Percentiles rank a stretch among this genome's conserved stretches.
These are phyloP conservation scores for Curvularia sp. DNA, from an alignment of 2,329 filamentous ascomycete species.

Conservation along the genomic window DNA sequence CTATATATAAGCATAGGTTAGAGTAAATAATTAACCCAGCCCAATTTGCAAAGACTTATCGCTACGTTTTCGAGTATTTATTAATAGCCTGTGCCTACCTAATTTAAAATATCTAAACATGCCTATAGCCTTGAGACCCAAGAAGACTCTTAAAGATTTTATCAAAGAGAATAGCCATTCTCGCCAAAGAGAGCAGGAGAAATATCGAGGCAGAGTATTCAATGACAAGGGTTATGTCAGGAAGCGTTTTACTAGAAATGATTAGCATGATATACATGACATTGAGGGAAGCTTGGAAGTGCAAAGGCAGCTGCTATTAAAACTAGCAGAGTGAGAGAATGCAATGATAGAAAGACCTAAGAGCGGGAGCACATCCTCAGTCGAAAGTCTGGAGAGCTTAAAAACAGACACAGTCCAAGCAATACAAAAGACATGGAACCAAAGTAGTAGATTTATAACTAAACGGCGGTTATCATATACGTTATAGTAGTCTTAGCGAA, in stretches of 20 bases:
- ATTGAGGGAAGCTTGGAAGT: constrained; percentile 19
- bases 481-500: too few relatives aligned
- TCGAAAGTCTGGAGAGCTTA: constrained; percentile 9
- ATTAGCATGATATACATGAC: constrained; percentile 14
- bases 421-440: constrained; percentile 15
- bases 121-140: constrained; percentile 14
- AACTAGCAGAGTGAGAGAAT: constrained; percentile 25
- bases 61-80: constrained; percentile 8
- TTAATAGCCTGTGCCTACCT: constrained; percentile 1
- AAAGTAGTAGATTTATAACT: constrained; percentile 10
- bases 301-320: constrained; percentile 19
- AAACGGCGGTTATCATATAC: too few relatives aligned
- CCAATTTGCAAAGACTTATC: constrained; percentile 6
- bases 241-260: constrained; percentile 5
- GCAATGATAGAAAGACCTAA: constrained; percentile 11
- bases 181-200: constrained; percentile 12
- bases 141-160: constrained; percentile 12
- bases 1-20: constrained; percentile 11
- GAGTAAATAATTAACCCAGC: background rate
- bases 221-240: constrained; percentile 14
- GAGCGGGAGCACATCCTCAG: background rate
- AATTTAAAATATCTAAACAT: constrained; percentile 18
- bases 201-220: constrained; percentile 18
- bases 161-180: constrained; percentile 16
- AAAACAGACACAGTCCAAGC: constrained; percentile 15